phyloP scores from a whole-genome alignment of 441 rosid genomes.

The Brassica balearica region DNA sequence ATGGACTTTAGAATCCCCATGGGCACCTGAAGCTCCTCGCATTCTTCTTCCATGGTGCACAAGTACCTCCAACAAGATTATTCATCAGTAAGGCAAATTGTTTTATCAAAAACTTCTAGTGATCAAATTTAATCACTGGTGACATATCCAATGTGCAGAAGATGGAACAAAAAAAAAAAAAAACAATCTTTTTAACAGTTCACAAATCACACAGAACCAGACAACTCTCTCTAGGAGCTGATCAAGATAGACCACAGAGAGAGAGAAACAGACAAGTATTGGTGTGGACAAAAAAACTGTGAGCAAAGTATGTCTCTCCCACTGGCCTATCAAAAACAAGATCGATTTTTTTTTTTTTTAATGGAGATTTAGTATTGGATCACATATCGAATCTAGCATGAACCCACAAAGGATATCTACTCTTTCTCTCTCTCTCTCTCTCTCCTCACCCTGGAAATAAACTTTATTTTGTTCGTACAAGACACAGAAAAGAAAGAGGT shows the following conservation, averaged over 20 bases:
- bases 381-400: constrained; percentile 27
- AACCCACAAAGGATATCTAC: not conserved
- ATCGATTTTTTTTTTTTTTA: no score
- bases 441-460: no score
- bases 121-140: no score
- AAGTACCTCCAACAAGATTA: constrained; percentile 30
- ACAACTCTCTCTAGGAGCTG: constrained; percentile 12
- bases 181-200: constrained; percentile 15
- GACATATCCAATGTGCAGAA: not conserved
- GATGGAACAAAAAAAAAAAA: not conserved
- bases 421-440: no score
- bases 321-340: constrained; percentile 35
- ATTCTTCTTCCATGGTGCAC: constrained; percentile 54
- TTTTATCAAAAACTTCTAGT: no score
- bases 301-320: constrained; percentile 5
- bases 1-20: constrained; percentile 57
- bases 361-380: constrained; percentile 7
- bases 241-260: no score
- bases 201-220: constrained; percentile 16
- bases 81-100: not conserved
- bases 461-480: not conserved
- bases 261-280: constrained; percentile 28
- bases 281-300: constrained; percentile 16
- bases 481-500: constrained; percentile 23
- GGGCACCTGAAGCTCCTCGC: constrained; percentile 59